A percentile compares a stretch with the other conserved stretches of the same genome.
Conservation (phyloP, 352 stramenopile species). For the Phytophthora colocasiae region DNA sequence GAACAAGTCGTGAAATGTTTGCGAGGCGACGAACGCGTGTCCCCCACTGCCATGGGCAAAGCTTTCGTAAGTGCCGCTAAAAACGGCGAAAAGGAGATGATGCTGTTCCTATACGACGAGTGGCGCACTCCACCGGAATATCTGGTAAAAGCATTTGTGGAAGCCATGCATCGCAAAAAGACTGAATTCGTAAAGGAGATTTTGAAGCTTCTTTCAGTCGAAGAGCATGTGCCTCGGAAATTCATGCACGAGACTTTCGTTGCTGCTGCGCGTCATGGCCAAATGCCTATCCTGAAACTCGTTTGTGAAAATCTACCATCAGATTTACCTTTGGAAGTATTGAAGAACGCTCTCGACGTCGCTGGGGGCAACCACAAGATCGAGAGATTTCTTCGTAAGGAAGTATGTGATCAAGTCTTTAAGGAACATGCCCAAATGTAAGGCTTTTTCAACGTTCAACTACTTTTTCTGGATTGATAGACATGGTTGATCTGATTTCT, state of each 20-base stretch:
- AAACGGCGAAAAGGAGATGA: background rate
- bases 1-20: background rate
- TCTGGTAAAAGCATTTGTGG: background rate
- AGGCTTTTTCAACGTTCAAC: too few species aligned
- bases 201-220: background rate
- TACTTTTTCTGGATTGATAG: too few species aligned
- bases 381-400: background rate
- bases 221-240: slow-evolving; percentile 3
- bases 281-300: background rate
- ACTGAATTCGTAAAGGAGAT: background rate
- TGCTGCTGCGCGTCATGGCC: background rate
- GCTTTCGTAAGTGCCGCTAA: background rate
- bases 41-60: background rate
- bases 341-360: slow-evolving; percentile 3
- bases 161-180: background rate
- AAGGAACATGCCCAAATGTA: background rate
- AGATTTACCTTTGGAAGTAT: slow-evolving; percentile 3
- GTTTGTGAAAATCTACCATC: background rate
- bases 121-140: background rate
- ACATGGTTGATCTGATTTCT: too few species aligned
- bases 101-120: background rate
- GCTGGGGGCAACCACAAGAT: slow-evolving; percentile 4
- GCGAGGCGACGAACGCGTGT: background rate
- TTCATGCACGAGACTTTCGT: slow-evolving; percentile 9
- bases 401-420: background rate